Conservation (phyloP, 2,329 filamentous ascomycete species). For the Pseudogymnoascus sp. region DNA sequence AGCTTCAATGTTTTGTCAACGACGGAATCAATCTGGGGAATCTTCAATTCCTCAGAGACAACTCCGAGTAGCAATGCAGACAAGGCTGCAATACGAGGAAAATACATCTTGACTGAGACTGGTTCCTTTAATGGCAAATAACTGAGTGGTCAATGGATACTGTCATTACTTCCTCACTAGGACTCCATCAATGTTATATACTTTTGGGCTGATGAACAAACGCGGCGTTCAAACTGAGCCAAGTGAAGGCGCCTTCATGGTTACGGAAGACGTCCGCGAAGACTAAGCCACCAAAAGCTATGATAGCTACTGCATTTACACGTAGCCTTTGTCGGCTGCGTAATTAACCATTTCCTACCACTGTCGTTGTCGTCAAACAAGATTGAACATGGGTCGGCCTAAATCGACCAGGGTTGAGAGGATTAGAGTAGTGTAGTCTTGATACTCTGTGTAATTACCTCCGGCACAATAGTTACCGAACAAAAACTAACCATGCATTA, state of each 20-base stretch:
- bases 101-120: not conserved
- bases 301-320: not conserved
- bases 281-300: not conserved
- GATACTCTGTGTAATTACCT: not conserved
- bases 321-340: not conserved
- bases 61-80: not conserved
- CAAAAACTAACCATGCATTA: not conserved
- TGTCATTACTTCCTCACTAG: not conserved
- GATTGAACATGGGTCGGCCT: not conserved
- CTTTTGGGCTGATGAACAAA: not conserved
- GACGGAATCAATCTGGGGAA: not conserved
- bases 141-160: not conserved
- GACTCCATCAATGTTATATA: not conserved
- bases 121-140: not conserved
- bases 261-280: not conserved
- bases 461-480: not conserved
- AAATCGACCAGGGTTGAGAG: not conserved
- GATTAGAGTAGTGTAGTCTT: not conserved
- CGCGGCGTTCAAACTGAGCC: not conserved
- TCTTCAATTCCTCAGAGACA: not conserved
- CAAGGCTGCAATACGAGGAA: not conserved
- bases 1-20: not conserved
- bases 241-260: not conserved
- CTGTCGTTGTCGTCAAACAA: not conserved
- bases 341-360: not conserved